Conservation (phyloP, 2,329 filamentous ascomycete species). For the Colletotrichum falcatum region DNA sequence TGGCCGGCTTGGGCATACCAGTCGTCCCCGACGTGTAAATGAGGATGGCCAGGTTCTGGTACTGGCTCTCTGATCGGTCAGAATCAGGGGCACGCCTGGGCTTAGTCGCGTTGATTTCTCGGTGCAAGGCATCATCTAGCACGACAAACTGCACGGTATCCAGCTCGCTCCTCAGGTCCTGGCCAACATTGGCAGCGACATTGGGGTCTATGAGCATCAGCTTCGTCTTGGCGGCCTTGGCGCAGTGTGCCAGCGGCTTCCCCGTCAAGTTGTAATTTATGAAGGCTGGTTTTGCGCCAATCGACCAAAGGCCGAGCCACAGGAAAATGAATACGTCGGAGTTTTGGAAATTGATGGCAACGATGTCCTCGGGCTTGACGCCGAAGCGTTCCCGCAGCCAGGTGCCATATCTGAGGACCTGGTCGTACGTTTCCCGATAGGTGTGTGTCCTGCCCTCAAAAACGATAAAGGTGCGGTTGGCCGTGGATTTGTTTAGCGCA, state of each 20-base stretch:
- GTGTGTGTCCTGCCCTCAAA: constrained; percentile 78
- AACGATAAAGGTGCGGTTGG: constrained; percentile 71
- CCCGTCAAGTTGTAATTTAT: constrained; percentile 88
- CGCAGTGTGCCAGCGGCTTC: constrained; percentile 78
- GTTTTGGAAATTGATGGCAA: constrained; percentile 86
- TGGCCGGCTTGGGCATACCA: constrained; percentile 83
- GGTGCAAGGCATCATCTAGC: constrained; percentile 69
- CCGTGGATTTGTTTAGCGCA: constrained; percentile 64
- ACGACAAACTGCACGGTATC: constrained; percentile 68
- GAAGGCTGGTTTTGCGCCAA: constrained; percentile 86
- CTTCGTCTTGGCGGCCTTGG: constrained; percentile 74
- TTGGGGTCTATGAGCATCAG: constrained; percentile 77
- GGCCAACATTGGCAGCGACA: constrained; percentile 66
- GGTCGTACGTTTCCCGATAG: constrained; percentile 81
- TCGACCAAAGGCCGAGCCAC: constrained; percentile 82
- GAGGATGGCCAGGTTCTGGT: constrained; percentile 73
- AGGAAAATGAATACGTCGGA: constrained; percentile 82
- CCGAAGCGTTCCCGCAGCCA: constrained; percentile 76
- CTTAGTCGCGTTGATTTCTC: constrained; percentile 63
- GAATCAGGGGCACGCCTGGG: constrained; percentile 70
- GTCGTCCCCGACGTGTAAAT: constrained; percentile 92
- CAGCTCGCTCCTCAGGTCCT: constrained; percentile 66
- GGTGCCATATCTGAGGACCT: constrained; percentile 76
- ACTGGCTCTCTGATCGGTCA: constrained; percentile 61
- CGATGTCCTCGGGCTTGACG: constrained; percentile 78